A percentile compares a stretch with the other conserved stretches of the same genome.
Conservation (phyloP, 192 early-diverging fungal genomes). For the Gaertneriomyces semiglobifer region DNA sequence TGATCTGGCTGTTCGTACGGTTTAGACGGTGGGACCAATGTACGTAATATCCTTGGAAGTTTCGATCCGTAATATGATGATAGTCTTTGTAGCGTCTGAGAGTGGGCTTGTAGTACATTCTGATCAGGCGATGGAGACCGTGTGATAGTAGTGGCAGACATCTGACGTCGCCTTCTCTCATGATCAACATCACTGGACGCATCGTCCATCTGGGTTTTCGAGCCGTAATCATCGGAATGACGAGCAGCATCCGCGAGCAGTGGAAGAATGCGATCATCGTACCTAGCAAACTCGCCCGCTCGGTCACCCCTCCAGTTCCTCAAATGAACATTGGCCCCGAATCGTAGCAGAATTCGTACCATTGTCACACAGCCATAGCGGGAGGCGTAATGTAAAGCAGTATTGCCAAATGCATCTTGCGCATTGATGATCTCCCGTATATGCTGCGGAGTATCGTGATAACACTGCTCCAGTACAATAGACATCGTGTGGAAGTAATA, state of each 20-base stretch:
- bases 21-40: no score
- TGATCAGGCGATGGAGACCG: no score
- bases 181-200: no score
- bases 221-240: neutral
- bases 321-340: constrained; percentile 11
- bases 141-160: no score
- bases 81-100: no score
- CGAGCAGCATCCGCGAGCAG: constrained; percentile 10
- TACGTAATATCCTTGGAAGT: no score
- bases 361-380: constrained; percentile 11
- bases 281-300: constrained; percentile 16
- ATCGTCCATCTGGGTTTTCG: neutral
- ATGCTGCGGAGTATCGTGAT: constrained; percentile 11
- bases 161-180: no score
- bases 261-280: constrained; percentile 11
- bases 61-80: no score
- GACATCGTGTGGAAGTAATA: constrained; percentile 18
- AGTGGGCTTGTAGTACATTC: no score
- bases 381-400: constrained; percentile 33
- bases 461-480: constrained; percentile 10
- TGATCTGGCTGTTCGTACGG: neutral
- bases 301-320: constrained; percentile 11
- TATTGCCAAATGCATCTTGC: constrained; percentile 25
- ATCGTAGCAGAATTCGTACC: constrained; percentile 9
- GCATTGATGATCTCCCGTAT: constrained; percentile 17